Percentiles rank a stretch among this genome's conserved stretches.
These are phyloP conservation scores for Microbotryum intermedium DNA, from an alignment of 1,284 basidiomycete genomes.

Conservation along the genomic window DNA sequence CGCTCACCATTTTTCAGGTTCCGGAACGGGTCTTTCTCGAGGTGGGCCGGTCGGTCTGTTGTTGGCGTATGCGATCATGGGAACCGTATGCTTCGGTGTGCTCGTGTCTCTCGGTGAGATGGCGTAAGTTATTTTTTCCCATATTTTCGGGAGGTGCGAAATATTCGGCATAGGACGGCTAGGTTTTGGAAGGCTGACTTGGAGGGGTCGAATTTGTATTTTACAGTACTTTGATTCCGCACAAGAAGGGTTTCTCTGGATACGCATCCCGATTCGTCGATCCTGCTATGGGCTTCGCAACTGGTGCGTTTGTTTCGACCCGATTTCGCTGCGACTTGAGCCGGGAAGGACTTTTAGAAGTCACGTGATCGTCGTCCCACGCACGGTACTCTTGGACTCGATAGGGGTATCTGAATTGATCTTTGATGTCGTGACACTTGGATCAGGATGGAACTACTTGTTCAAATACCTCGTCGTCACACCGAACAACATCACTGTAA, in stretches of 20 bases:
- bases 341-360: no score
- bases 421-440: no score
- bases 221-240: not conserved
- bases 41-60: slow-evolving; percentile 38
- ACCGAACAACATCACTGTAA: slow-evolving; percentile 40
- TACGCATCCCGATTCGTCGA: slow-evolving; percentile 44
- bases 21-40: slow-evolving; percentile 34
- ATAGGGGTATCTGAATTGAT: no score
- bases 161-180: no score
- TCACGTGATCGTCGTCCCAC: not conserved
- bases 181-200: no score
- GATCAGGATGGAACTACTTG: not conserved
- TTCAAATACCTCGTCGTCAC: slow-evolving; percentile 41
- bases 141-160: not conserved
- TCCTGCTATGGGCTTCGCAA: slow-evolving; percentile 41
- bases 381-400: not conserved
- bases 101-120: slow-evolving; percentile 42
- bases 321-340: no score
- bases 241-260: slow-evolving; percentile 23
- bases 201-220: no score
- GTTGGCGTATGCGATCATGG: slow-evolving; percentile 23
- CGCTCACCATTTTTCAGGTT: slow-evolving; percentile 37
- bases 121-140: slow-evolving; percentile 25
- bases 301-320: slow-evolving; percentile 23
- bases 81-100: slow-evolving; percentile 7